These are phyloP conservation scores for Coprinopsis strossmayeri DNA, from an alignment of 768 basidiomycete genomes.

Conservation along the genomic window DNA sequence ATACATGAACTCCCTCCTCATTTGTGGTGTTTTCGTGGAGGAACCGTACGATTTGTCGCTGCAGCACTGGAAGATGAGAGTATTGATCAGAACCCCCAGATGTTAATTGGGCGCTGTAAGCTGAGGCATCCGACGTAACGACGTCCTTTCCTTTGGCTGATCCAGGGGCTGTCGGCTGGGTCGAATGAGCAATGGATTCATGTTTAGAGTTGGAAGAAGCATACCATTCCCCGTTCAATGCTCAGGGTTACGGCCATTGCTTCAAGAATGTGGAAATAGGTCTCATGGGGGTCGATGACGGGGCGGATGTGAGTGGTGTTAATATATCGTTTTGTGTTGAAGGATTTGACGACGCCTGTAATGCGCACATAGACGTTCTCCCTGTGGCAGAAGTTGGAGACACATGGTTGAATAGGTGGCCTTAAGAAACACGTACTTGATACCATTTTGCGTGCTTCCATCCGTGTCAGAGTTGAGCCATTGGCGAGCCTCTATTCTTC, in stretches of 20 bases:
- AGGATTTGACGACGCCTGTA: constrained; percentile 75
- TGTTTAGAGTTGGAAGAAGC: constrained; percentile 17
- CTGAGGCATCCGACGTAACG: constrained; percentile 22
- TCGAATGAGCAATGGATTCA: not conserved
- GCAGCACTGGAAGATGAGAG: constrained; percentile 49
- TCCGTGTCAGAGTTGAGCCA: constrained; percentile 70
- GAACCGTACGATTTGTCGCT: constrained; percentile 61
- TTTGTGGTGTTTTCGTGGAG: constrained; percentile 41
- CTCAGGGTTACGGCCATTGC: constrained; percentile 61
- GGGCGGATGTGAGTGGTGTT: constrained; percentile 70
- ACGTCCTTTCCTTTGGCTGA: constrained; percentile 13
- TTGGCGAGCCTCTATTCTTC: constrained; percentile 66
- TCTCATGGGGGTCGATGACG: constrained; percentile 65
- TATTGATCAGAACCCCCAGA: constrained; percentile 38
- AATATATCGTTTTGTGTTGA: constrained; percentile 76
- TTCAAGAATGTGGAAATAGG: constrained; percentile 79
- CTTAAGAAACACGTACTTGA: constrained; percentile 28
- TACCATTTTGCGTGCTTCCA: constrained; percentile 46
- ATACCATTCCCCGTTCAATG: constrained; percentile 60
- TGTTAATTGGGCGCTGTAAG: constrained; percentile 34
- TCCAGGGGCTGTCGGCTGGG: constrained; percentile 27
- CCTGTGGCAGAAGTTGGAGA: constrained; percentile 29
- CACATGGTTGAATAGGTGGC: not conserved
- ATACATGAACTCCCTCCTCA: constrained; percentile 70
- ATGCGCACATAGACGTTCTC: constrained; percentile 77